Evolutionary conservation across 331 rosid species (phyloP), one percentile per base, ranked within the genome.

Genomic region (Quercus lobata): DNA sequence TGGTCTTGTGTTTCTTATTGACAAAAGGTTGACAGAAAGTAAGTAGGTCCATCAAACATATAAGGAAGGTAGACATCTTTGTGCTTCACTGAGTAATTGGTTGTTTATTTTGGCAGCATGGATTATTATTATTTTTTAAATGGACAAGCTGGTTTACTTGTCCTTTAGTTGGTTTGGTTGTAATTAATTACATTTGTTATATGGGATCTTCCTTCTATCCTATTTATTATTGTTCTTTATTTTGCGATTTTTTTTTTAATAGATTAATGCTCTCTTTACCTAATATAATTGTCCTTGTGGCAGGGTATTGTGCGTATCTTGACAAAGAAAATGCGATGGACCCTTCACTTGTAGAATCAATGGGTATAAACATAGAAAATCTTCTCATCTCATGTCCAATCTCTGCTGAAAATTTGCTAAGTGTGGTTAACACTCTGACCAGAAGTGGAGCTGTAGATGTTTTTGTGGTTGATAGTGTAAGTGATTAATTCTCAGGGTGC

Each of bases 401-500:
- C 77, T 90, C 91, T 76, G 97, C 97, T 62, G 97, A 95, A 90
- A 91, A 92, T 74, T 81, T 89, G 87, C 87, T 92, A 54, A 78
- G 90, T 86, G 89, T 84, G 77, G 96, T 92, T 71, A 87, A 92
- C 79, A 92, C 96, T 44, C 81, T 95, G 30, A 90, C 93, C 21
- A 85, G 84, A 91, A 91, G 96, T 85, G 96, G 94, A 83, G 89
- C 93, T 3, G 85, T 95, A 76, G 98, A 90, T 69, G 96, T 88
- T 68, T 88, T 95, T 84, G 98, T 92, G 82, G 86, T 95, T 83
- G 96, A 95, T 81, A 95, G 97, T 79, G 98, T 95, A 82, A 91
- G 98, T 83, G 53, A 63, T 24, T 69, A 5, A 66, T 27, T 71
- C 72, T 72, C 7, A 21, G 0, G 52, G 14, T 44, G 52, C 52